Base-by-base conservation (phyloP, 1,284 basidiomycete genomes). In the Rugosomyces carneus region DNA sequence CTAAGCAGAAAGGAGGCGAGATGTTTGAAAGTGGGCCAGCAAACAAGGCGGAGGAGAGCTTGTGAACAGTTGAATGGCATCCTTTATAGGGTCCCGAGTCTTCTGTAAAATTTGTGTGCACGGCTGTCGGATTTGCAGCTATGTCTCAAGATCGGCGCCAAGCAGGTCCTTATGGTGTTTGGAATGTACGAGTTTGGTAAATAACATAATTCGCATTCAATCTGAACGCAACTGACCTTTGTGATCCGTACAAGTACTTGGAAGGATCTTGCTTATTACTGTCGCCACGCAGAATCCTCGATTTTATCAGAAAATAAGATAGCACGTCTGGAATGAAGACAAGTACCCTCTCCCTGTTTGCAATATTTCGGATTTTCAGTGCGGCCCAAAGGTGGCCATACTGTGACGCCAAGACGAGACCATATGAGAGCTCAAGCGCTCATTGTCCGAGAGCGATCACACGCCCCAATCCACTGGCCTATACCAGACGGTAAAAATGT, bases 101-200 rank as follows among this genome's bases (percentile, higher is more conserved):
- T 16, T 6, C 31, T 13, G 13, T 2, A 34, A n/a, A 3, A 34
- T 15, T 16, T 5, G 18, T 23, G 40, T 34, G 16, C 40, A 41
- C 40, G 40, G 34, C 31, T 37, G 40, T 41, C 29, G 26, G 27
- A 40, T 16, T 37, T 23, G 11, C 7, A 31, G 39, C 39, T 21
- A 20, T 6, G 21, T 27, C 18, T 31, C 31, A 34, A 35, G 40
- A 34, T 21, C 36, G 8, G n/a, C 8, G 36, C 36, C 18, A 37
- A 19, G 21, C 10, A 21, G 18, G 35, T 16, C 35, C 19, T 7
- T 16, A 15, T 23, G 32, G 21, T 42, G 20, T 35, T 42, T 42
- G 40, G 19, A 23, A 42, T 35, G 9, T 13, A 16, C 23, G 31
- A 1, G 40, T n/a, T 16, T 19, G 20, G 1, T 29, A 42, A 42